Evolutionary conservation across 139 green algal species (phyloP), one percentile per base, ranked within the genome.

Genomic region (Yamagishiella unicocca): DNA sequence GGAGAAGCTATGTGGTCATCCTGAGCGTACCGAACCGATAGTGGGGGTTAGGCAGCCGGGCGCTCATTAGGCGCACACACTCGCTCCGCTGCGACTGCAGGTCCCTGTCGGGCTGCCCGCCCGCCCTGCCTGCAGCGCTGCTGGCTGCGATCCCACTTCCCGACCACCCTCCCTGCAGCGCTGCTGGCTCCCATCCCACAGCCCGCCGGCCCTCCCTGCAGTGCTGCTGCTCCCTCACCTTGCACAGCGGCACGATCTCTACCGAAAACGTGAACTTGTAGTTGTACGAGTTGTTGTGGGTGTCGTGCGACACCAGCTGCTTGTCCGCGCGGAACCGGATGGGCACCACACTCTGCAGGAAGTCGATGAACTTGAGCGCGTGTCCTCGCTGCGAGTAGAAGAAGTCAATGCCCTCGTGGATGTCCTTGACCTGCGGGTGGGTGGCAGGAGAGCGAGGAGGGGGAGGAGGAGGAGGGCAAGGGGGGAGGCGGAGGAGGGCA

Each of bases 211-310:
- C 71, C 19, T 24, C n/a, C n/a, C 64, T 31, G 24, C 8, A 1
- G 10, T 1, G 14, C 7, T 73, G 38, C 46, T n/a, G n/a, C n/a
- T n/a, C n/a, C 50, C 55, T 27, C 71, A 90, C 85, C 93, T 97
- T 98, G 94, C 96, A 99, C 27, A 99, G 89, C 29, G 97, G 97
- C 40, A 94, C 96, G 38, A 99, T 98, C 92, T 99, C 98, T 6
- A 98, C 94, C 8, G 89, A 95, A 90, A 99, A 99, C 7, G 98
- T 99, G 95, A 97, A 99, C 93, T 99, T 99, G 96, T 99, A 99
- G 93, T 99, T 99, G 94, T 99, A 99, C 14, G 91, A 96, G 86
- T 93, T 95, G 53, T 93, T 96, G 91, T 99, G 95, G 24, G 91
- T 95, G 92, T 99, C 96, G 89, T 99, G 98, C 19, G 93, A 98